Percentiles rank a stretch among this genome's conserved stretches.
Conservation (phyloP, 495 filamentous ascomycete species). For the Penicilliopsis zonata region DNA sequence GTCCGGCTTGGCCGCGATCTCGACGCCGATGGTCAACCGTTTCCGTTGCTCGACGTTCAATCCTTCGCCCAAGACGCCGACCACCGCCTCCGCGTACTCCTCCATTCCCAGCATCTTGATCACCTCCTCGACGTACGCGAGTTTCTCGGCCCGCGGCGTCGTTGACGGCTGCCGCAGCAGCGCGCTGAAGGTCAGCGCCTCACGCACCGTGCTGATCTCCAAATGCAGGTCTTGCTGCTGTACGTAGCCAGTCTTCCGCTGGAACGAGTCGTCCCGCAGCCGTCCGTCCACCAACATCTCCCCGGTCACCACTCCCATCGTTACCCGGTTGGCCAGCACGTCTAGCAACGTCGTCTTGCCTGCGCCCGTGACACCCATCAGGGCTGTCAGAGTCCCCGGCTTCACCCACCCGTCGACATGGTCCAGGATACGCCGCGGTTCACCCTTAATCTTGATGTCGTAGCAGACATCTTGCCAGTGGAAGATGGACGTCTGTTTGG, state of each 20-base stretch:
- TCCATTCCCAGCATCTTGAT: slow-evolving; percentile 85
- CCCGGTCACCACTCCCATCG: slow-evolving; percentile 76
- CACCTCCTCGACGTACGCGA: slow-evolving; percentile 80
- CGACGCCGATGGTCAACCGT: slow-evolving; percentile 76
- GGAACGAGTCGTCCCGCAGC: slow-evolving; percentile 65
- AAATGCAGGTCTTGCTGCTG: slow-evolving; percentile 91
- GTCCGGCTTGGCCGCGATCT: slow-evolving; percentile 74
- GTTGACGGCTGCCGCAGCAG: slow-evolving; percentile 69
- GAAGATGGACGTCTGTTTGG: slow-evolving; percentile 61
- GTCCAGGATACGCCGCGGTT: slow-evolving; percentile 64
- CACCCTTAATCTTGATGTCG: slow-evolving; percentile 77
- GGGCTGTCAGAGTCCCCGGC: slow-evolving; percentile 79
- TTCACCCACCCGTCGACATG: slow-evolving; percentile 86
- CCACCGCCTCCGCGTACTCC: slow-evolving; percentile 75
- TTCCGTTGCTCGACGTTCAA: slow-evolving; percentile 88
- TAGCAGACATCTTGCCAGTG: slow-evolving; percentile 81
- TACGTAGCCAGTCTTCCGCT: slow-evolving; percentile 85
- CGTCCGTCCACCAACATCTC: slow-evolving; percentile 77
- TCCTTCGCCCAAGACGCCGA: slow-evolving; percentile 79
- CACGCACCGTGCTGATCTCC: slow-evolving; percentile 71
- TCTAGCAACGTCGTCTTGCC: slow-evolving; percentile 48
- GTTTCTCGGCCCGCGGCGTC: slow-evolving; percentile 58
- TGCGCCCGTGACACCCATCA: slow-evolving; percentile 60
- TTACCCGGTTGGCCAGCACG: slow-evolving; percentile 61
- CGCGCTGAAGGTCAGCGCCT: slow-evolving; percentile 71